Evolutionary conservation across 768 basidiomycete species (phyloP), one percentile per base, ranked within the genome.

Genomic region (Calocera viscosa): DNA sequence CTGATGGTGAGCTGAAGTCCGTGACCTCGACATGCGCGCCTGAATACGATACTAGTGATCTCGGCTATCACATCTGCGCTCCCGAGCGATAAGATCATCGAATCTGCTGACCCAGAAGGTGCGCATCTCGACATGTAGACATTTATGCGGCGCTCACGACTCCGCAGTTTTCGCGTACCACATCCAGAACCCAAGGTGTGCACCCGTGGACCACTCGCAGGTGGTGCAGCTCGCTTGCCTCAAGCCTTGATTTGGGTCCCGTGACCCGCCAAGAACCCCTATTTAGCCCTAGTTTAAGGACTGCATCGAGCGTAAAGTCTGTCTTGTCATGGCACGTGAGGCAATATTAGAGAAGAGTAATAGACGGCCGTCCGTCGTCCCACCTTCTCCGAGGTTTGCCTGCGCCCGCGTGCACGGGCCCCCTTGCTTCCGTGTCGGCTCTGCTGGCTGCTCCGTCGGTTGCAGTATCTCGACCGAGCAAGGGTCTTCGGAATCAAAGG

Each of bases 131-230:
- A 30, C 30, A 53, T 40, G 17, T 14, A n/a, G 24, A 60, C 38
- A n/a, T n/a, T n/a, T n/a, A n/a, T n/a, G n/a, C n/a, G 66, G 19
- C 24, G 26, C 32, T 2, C 24, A 67, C 33, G 17, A 22, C 10
- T 1, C 22, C 17, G 30, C 26, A 60, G 53, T 67, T 14, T 49
- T 49, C 49, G 47, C 43, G 17, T 79, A 79, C 71, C 77, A 81
- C 72, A 77, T 80, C 64, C 78, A 81, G 69, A 80, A 78, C 70
- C n/a, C 77, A 77, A 70, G 79, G 78, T 24, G 76, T 77, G 12
- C 76, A 77, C 53, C 80, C 70, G 74, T 80, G 65, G 80, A 80
- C 69, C 80, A 80, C 64, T 78, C 77, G 60, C 80, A 80, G 66
- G 76, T 78, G 64, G 78, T 81, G 43, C 79, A 82, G 71, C 73